A percentile compares a stretch with the other conserved stretches of the same genome.
phyloP scores from a whole-genome alignment of 2,329 filamentous ascomycete species.

The Lasiodiplodia citricola region DNA sequence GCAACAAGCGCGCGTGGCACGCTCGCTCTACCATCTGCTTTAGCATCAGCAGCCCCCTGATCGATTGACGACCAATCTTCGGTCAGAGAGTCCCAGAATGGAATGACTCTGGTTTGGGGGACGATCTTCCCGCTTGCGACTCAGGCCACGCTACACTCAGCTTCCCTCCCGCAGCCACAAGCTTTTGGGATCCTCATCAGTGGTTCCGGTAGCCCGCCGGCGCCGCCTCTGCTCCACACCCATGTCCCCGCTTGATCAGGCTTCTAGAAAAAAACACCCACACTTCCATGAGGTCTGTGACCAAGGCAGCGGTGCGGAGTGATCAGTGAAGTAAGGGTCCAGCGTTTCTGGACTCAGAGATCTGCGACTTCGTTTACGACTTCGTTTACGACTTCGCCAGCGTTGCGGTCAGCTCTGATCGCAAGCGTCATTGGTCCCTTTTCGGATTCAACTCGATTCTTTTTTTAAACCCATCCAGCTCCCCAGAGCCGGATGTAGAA shows the following conservation, averaged over 20 bases:
- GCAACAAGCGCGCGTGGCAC: background rate
- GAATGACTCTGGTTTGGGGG: slow-evolving; percentile 5
- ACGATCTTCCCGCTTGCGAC: slow-evolving; percentile 21
- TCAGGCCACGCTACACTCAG: slow-evolving; percentile 1
- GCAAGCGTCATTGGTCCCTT: background rate
- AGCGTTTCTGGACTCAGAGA: background rate
- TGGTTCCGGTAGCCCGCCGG: slow-evolving; percentile 12
- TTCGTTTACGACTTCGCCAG: background rate
- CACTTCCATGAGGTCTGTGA: background rate
- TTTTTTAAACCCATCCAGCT: too few relatives aligned
- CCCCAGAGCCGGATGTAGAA: background rate
- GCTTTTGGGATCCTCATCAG: slow-evolving; percentile 5
- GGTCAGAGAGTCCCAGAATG: background rate
- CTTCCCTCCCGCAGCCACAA: slow-evolving; percentile 4
- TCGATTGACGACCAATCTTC: background rate
- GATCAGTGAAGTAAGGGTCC: background rate
- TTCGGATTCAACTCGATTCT: too few relatives aligned
- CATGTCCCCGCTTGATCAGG: slow-evolving; percentile 1
- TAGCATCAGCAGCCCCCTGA: background rate
- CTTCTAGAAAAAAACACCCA: background rate
- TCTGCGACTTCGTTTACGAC: background rate
- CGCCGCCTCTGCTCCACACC: slow-evolving; percentile 5
- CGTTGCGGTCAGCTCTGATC: background rate
- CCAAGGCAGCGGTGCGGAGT: background rate
- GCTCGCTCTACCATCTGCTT: background rate